Evolutionary conservation across 768 basidiomycete species (phyloP).

Genomic region (Favolaschia claudopus): DNA sequence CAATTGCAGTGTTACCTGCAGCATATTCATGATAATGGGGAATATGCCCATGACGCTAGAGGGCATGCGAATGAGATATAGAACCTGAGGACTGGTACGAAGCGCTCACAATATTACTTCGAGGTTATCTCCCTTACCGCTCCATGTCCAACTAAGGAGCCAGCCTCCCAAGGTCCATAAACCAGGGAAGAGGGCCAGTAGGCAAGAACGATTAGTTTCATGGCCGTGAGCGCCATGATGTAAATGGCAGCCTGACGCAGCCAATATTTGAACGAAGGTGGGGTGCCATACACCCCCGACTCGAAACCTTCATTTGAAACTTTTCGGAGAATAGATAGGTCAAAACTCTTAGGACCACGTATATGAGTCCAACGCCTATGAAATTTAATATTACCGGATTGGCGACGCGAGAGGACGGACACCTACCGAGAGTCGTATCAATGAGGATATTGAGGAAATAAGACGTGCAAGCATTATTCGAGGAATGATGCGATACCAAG

Average conservation of each 20-base stretch:
- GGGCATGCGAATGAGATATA: slow-evolving; percentile 6
- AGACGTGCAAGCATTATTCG: slow-evolving; percentile 86
- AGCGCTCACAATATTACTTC: slow-evolving; percentile 82
- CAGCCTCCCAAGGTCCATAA: slow-evolving; percentile 84
- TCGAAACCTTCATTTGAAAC: slow-evolving; percentile 75
- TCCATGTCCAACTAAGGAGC: slow-evolving; percentile 80
- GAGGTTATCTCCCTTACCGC: slow-evolving; percentile 65
- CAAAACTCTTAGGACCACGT: slow-evolving; percentile 68
- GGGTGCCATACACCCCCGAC: slow-evolving; percentile 88
- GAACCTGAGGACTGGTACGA: neutral
- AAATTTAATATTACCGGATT: too few species aligned
- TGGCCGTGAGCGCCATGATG: slow-evolving; percentile 77
- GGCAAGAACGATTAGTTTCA: slow-evolving; percentile 90
- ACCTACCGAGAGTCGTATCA: slow-evolving; percentile 89
- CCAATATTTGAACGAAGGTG: slow-evolving; percentile 80
- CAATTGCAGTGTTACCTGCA: too few species aligned
- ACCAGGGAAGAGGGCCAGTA: slow-evolving; percentile 75
- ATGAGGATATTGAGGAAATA: slow-evolving; percentile 94
- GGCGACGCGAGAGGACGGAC: neutral
- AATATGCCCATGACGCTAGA: slow-evolving; percentile 30
- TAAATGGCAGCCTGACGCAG: slow-evolving; percentile 82
- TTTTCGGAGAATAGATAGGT: slow-evolving; percentile 72
- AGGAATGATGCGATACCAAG: slow-evolving; percentile 70
- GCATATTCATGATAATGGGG: slow-evolving; percentile 8
- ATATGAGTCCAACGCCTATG: slow-evolving; percentile 89